A percentile compares a stretch with the other conserved stretches of the same genome.
These are phyloP conservation scores for Pseudoneurospora amorphoporcata DNA, from an alignment of 495 filamentous ascomycete genomes.

Conservation along the genomic window DNA sequence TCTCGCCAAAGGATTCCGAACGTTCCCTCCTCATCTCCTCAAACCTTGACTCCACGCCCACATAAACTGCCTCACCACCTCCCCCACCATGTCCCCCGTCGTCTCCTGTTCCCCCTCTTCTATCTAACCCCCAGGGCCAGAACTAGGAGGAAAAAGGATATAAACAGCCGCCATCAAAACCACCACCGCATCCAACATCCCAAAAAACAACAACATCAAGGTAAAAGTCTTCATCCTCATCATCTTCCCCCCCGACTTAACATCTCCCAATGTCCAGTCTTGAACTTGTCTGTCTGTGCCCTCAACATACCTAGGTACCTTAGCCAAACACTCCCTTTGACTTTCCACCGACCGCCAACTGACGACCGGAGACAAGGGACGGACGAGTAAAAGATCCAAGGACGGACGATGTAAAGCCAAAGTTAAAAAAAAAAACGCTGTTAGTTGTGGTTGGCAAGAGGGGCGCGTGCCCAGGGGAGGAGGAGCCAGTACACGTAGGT, in stretches of 20 bases:
- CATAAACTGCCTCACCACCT: conserved; percentile 41
- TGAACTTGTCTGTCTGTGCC: conserved; percentile 43
- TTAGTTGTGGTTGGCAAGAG: conserved; percentile 35
- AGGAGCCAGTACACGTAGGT: no score
- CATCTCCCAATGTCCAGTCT: conserved; percentile 30
- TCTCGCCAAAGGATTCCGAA: conserved; percentile 42
- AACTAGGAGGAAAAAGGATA: conserved; percentile 34
- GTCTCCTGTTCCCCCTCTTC: not conserved
- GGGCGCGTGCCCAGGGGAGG: conserved; percentile 34
- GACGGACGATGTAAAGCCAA: conserved; percentile 49
- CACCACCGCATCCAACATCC: conserved; percentile 53
- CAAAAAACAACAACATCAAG: conserved; percentile 38
- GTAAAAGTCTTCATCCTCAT: not conserved
- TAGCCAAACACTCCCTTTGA: conserved; percentile 42
- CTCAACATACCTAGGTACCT: no score
- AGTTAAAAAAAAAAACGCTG: conserved; percentile 41
- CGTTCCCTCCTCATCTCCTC: conserved; percentile 36
- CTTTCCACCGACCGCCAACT: conserved; percentile 34
- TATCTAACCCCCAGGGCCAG: no score
- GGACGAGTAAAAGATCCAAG: conserved; percentile 50
- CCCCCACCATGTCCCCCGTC: conserved; percentile 33
- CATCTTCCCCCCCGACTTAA: not conserved
- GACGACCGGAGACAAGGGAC: conserved; percentile 33
- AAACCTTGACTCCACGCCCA: conserved; percentile 44
- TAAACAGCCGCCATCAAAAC: conserved; percentile 50